Evolutionary conservation across 2,329 filamentous ascomycete species (phyloP).

Genomic region (Teratosphaeria zuluensis): DNA sequence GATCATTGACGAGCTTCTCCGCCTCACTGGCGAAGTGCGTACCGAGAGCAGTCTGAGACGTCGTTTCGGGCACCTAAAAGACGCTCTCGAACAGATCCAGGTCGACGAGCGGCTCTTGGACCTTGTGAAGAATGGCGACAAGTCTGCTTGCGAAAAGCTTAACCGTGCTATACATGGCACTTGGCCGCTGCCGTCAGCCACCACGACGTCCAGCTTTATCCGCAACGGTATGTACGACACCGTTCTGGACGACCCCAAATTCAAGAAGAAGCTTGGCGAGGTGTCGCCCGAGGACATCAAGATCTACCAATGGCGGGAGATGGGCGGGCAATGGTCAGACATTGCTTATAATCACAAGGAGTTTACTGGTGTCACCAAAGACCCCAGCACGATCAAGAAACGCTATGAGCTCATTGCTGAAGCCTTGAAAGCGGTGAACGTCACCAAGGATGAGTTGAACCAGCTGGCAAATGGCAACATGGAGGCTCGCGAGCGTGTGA

Average conservation of each 20-base stretch:
- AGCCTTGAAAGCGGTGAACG: not conserved
- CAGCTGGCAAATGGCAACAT: not conserved
- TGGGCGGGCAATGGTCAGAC: slow-evolving; percentile 4
- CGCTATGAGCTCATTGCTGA: slow-evolving; percentile 5
- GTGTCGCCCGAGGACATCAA: slow-evolving; percentile 7
- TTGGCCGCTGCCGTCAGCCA: not conserved
- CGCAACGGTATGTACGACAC: not conserved
- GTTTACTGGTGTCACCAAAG: not conserved
- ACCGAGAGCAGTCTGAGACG: too few species aligned
- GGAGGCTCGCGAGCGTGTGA: not conserved
- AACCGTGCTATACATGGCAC: not conserved
- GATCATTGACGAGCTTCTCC: too few species aligned
- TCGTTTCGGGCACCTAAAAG: not conserved
- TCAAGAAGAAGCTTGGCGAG: slow-evolving; percentile 5
- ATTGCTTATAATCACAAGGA: slow-evolving; percentile 3
- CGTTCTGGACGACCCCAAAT: not conserved
- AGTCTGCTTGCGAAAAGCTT: not conserved
- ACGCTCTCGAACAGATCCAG: not conserved
- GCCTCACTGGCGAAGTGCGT: too few species aligned
- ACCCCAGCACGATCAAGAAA: slow-evolving; percentile 3
- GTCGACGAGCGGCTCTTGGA: not conserved
- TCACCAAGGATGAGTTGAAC: not conserved
- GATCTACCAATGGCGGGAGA: slow-evolving; percentile 8
- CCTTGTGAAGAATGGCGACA: not conserved
- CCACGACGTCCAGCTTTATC: not conserved